Evolutionary conservation across 371 early-diverging fungal species (phyloP), one percentile per base, ranked within the genome.

Genomic region (Circinella minor): DNA sequence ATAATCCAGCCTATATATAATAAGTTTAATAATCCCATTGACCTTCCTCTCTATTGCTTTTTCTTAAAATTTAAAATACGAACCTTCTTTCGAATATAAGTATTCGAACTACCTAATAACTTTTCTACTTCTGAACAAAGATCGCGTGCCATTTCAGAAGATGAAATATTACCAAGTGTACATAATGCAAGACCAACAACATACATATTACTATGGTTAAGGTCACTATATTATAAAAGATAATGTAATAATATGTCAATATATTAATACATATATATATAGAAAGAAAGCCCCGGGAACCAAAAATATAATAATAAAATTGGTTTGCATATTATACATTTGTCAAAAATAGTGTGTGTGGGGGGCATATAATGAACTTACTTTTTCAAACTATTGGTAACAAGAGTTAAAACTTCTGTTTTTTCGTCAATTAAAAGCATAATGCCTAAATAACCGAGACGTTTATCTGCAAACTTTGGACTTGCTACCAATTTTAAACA

Each of bases 371-470:
- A 9, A 47, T 47, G 15, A 51, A 36, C 76, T 69, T 90, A 95
- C 95, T 96, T 96, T 79, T 99, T 96, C 71, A 99, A 86, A 27
- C 94, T 96, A 86, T 98, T 99, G 37, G 99, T 99, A 36, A 98
- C 93, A 51, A 99, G 82, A 9, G 98, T 98, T 74, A 99, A 78
- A 1, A 95, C 92, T 74, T 97, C 97, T 67, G 97, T 97, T 77
- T 96, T 96, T 82, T 98, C 98, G 78, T 99, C 99, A 66, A 99
- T 86, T 60, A 99, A 81, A 47, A 98, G 88, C 94, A 96, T 95
- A 68, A 95, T 97, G 39, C 98, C 99, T 63, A 99, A 87, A 79
- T 99, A 98, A 14, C 98, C 98, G 39, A 99, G 81, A 60, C 98
- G 91, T 79, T 99, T 99, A 79, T 99, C 98, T 7, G 96, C 86